Percentiles rank a stretch among this genome's conserved stretches.
Conservation (phyloP, 768 basidiomycete species). For the Russula earlei region DNA sequence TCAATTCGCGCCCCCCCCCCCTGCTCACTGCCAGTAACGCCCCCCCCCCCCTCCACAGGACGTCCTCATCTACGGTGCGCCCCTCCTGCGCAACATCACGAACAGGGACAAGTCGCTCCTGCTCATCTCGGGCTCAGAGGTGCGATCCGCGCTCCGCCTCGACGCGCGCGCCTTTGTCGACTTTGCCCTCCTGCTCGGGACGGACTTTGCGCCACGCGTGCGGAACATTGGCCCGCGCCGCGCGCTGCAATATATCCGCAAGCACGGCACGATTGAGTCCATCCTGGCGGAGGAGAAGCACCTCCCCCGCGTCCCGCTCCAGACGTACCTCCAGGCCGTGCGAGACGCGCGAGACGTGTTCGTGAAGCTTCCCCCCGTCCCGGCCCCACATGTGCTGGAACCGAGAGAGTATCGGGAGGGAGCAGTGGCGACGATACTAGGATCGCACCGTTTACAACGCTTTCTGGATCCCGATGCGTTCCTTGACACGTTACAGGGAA, state of each 20-base stretch:
- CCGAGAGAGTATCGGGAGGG: slow-evolving; percentile 33
- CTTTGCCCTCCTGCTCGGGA: slow-evolving; percentile 80
- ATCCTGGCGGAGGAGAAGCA: slow-evolving; percentile 45
- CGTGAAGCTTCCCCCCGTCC: slow-evolving; percentile 52
- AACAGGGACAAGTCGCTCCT: slow-evolving; percentile 48
- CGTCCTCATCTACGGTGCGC: slow-evolving; percentile 74
- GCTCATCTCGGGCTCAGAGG: slow-evolving; percentile 51
- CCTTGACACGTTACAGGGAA: slow-evolving; percentile 43
- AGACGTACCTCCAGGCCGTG: slow-evolving; percentile 57
- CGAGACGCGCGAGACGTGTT: slow-evolving; percentile 55
- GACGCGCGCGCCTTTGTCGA: slow-evolving; percentile 58
- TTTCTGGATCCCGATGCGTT: slow-evolving; percentile 34
- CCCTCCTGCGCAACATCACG: slow-evolving; percentile 71
- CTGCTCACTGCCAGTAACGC: too few relatives aligned
- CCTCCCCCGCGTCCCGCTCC: slow-evolving; percentile 36
- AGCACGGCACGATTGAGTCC: slow-evolving; percentile 63
- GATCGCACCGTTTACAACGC: slow-evolving; percentile 41
- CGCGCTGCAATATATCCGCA: slow-evolving; percentile 66
- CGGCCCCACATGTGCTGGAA: slow-evolving; percentile 32
- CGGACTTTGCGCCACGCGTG: slow-evolving; percentile 83
- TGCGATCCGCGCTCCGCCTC: slow-evolving; percentile 51
- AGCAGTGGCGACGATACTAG: slow-evolving; percentile 38
- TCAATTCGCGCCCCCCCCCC: slow-evolving; percentile 17
- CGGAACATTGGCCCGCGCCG: slow-evolving; percentile 70
- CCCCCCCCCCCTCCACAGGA: slow-evolving; percentile 39